phyloP scores from a whole-genome alignment of 257 asterid genomes.

The Fraxinus quadrangulata region DNA sequence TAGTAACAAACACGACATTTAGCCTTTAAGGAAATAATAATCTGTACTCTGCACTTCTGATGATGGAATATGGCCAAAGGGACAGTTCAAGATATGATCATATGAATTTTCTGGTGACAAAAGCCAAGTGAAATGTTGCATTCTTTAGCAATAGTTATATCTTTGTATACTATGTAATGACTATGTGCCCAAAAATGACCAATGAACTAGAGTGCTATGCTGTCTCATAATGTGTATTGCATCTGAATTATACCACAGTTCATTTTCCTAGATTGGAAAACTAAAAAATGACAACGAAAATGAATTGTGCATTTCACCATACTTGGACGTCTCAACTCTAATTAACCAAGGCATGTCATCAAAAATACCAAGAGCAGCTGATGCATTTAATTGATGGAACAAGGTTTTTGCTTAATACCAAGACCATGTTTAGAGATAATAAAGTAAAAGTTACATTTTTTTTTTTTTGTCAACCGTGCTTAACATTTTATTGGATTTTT shows the following conservation, averaged over 20 bases:
- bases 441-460: neutral
- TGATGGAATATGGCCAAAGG: neutral
- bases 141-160: neutral
- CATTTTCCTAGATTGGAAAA: neutral
- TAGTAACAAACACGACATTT: conserved; percentile 55
- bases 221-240: too few species aligned
- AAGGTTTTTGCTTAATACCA: too few species aligned
- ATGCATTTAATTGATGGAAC: neutral
- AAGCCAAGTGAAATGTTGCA: neutral
- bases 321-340: neutral
- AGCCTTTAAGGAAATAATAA: conserved; percentile 22
- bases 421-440: too few species aligned
- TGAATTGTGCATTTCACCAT: neutral
- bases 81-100: neutral
- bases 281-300: neutral
- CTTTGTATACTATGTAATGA: too few species aligned
- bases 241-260: neutral
- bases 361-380: neutral
- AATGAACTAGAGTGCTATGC: too few species aligned
- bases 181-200: too few species aligned
- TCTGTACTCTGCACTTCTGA: conserved; percentile 1
- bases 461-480: neutral
- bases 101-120: conserved; percentile 2
- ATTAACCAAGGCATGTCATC: neutral
- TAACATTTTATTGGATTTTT: neutral